Conservation (phyloP, 768 basidiomycete genomes). For the Exsudoporus frostii region DNA sequence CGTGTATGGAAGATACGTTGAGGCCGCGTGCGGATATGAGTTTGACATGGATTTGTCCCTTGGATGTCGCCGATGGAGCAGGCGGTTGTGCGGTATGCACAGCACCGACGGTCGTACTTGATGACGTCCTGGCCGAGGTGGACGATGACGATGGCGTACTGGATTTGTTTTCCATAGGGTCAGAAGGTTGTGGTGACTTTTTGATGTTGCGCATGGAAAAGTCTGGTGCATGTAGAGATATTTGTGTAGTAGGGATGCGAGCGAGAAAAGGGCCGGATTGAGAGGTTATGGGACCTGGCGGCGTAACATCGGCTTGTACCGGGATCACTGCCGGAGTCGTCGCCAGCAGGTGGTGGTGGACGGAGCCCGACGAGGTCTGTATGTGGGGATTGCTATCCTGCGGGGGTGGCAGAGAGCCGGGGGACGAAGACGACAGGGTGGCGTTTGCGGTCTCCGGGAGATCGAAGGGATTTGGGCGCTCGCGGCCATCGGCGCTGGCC, state of each 20-base stretch:
- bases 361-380: slow-evolving; percentile 11
- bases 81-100: slow-evolving; percentile 26
- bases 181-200: slow-evolving; percentile 31
- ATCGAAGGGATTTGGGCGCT: slow-evolving; percentile 65
- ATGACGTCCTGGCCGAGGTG: slow-evolving; percentile 35
- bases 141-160: slow-evolving; percentile 41
- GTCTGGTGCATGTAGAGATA: slow-evolving; percentile 83
- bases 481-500: slow-evolving; percentile 39
- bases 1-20: slow-evolving; percentile 60
- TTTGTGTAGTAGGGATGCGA: slow-evolving; percentile 52
- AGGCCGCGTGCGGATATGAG: slow-evolving; percentile 88
- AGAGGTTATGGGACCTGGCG: slow-evolving; percentile 47
- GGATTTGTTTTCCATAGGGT: slow-evolving; percentile 36
- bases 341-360: slow-evolving; percentile 33
- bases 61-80: slow-evolving; percentile 37
- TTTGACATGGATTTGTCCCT: slow-evolving; percentile 91
- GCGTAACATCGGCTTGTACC: slow-evolving; percentile 35
- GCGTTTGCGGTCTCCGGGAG: slow-evolving; percentile 32
- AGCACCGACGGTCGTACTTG: slow-evolving; percentile 20
- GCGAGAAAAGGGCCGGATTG: slow-evolving; percentile 46
- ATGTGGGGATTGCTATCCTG: slow-evolving; percentile 6
- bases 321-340: slow-evolving; percentile 17
- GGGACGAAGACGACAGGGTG: slow-evolving; percentile 19
- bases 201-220: slow-evolving; percentile 73
- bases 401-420: not conserved